These are phyloP conservation scores for Phialocephala subalpina DNA, from an alignment of 2,329 filamentous ascomycete species.

Conservation along the genomic window DNA sequence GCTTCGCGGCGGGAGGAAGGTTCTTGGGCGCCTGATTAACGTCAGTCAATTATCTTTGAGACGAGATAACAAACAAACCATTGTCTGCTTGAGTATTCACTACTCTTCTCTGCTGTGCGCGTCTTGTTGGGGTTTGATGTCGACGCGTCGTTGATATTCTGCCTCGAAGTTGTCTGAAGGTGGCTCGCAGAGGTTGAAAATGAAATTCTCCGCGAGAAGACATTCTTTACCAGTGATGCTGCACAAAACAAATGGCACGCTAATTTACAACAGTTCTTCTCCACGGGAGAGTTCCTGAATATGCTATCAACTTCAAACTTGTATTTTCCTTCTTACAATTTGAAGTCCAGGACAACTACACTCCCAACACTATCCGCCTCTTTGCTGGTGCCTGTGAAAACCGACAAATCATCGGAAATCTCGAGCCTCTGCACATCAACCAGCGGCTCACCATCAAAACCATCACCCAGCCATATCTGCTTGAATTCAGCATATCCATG, in stretches of 20 bases:
- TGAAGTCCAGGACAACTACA: slow-evolving; percentile 37
- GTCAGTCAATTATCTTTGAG: neutral
- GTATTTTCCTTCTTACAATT: slow-evolving; percentile 5
- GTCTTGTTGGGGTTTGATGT: neutral
- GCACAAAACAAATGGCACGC: neutral
- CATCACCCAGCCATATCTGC: slow-evolving; percentile 31
- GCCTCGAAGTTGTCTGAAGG: neutral
- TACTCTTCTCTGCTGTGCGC: neutral
- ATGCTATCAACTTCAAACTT: neutral
- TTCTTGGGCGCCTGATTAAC: slow-evolving; percentile 56
- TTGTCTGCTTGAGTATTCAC: neutral
- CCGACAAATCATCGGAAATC: slow-evolving; percentile 31
- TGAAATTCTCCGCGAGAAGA: neutral
- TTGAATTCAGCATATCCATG: slow-evolving; percentile 23
- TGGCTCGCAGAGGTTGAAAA: neutral
- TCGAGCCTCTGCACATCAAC: slow-evolving; percentile 36
- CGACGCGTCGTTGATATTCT: neutral
- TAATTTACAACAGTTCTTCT: neutral
- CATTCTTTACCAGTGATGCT: neutral
- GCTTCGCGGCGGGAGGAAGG: slow-evolving; percentile 64
- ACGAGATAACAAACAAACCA: slow-evolving; percentile 4
- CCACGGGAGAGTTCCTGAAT: neutral
- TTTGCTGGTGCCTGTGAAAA: slow-evolving; percentile 35
- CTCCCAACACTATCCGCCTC: slow-evolving; percentile 17
- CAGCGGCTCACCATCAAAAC: slow-evolving; percentile 39